phyloP scores from a whole-genome alignment of 2,329 filamentous ascomycete species.

The Colletotrichum musicola region DNA sequence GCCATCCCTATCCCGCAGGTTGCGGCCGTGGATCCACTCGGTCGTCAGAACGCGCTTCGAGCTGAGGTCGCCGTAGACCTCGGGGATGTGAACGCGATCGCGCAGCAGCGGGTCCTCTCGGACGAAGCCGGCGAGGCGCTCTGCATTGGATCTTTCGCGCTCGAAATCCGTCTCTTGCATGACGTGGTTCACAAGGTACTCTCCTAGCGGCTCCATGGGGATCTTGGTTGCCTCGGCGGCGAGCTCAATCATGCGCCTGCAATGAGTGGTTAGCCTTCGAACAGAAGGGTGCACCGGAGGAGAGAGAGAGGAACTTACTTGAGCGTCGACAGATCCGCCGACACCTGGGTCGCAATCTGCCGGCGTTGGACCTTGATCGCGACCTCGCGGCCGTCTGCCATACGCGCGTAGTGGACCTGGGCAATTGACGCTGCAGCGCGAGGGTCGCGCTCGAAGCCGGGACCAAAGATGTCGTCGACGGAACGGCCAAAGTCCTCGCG shows the following conservation, averaged over 20 bases:
- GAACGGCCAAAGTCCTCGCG: conserved; percentile 70
- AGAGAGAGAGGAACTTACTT: conserved; percentile 54
- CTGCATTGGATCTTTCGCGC: conserved; percentile 74
- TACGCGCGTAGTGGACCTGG: conserved; percentile 76
- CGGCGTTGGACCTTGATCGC: conserved; percentile 62
- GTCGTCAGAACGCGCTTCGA: conserved; percentile 76
- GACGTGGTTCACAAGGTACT: conserved; percentile 74
- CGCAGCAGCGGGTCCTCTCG: conserved; percentile 67
- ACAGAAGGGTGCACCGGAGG: too few species aligned
- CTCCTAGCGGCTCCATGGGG: conserved; percentile 74
- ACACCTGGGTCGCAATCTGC: conserved; percentile 74
- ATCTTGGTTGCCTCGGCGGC: conserved; percentile 64
- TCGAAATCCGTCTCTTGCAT: conserved; percentile 76
- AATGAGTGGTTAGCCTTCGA: too few species aligned
- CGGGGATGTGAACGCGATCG: conserved; percentile 74
- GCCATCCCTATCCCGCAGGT: conserved; percentile 75
- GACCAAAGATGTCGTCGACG: conserved; percentile 73
- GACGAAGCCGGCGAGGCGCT: conserved; percentile 70
- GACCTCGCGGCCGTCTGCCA: conserved; percentile 47
- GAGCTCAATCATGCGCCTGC: conserved; percentile 38
- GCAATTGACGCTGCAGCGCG: conserved; percentile 74
- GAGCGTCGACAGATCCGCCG: conserved; percentile 78
- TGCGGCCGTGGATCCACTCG: conserved; percentile 78
- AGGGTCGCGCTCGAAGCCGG: conserved; percentile 13
- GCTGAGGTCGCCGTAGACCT: conserved; percentile 69